Conservation (phyloP, 2,329 filamentous ascomycete genomes). For the Aaosphaeria pasadenensis region DNA sequence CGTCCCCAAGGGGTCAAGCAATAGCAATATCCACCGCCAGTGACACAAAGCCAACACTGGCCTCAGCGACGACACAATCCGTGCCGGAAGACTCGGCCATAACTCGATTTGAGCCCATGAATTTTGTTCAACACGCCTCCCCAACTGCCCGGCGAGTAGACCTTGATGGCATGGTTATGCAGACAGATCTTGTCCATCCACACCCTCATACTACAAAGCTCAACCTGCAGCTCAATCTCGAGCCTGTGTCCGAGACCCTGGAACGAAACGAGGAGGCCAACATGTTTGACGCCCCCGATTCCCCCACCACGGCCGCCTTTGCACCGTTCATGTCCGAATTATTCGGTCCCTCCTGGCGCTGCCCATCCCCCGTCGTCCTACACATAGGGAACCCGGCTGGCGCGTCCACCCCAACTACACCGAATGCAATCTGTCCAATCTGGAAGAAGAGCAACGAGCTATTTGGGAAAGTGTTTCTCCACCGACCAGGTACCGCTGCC, state of each 20-base stretch:
- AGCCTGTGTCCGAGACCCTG: constrained; percentile 11
- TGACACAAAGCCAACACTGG: no score
- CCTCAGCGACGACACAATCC: neutral
- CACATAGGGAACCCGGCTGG: constrained; percentile 21
- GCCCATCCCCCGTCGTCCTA: constrained; percentile 26
- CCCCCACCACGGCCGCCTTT: constrained; percentile 22
- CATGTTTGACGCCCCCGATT: constrained; percentile 13
- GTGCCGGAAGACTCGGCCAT: constrained; percentile 2
- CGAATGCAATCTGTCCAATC: constrained; percentile 16
- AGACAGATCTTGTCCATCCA: neutral
- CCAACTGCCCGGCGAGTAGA: constrained; percentile 14
- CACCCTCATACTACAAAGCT: constrained; percentile 1
- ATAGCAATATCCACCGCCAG: no score
- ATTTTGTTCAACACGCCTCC: constrained; percentile 5
- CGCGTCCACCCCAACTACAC: neutral
- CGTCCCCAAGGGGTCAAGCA: constrained; percentile 10
- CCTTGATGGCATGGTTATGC: constrained; percentile 33
- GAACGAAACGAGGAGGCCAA: constrained; percentile 10
- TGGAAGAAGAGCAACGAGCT: constrained; percentile 31
- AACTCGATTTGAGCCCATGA: constrained; percentile 13
- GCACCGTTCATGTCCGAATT: constrained; percentile 30
- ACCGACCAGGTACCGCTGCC: constrained; percentile 9
- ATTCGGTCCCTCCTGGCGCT: constrained; percentile 27
- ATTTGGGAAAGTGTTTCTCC: constrained; percentile 24
- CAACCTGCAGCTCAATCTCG: constrained; percentile 11